Base-by-base conservation (phyloP, 176 grass and related monocot species). In the Carex cristatella region DNA sequence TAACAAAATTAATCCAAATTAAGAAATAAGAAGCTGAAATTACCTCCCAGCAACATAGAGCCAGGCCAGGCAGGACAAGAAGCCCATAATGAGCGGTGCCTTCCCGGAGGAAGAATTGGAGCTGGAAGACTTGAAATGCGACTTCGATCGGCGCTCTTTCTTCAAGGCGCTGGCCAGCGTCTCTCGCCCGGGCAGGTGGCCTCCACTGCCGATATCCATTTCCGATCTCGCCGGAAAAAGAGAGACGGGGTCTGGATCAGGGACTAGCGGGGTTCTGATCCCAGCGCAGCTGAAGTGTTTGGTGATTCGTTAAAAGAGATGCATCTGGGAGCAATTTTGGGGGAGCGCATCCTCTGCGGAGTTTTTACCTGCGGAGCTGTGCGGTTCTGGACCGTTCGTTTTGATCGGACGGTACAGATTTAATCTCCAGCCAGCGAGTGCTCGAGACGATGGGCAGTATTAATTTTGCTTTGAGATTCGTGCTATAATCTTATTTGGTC, bases 41-140 rank as follows among this genome's bases (percentile, higher is more conserved):
- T 75, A 95, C 91, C 93, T 83, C 49, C 96, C 96, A 42, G 96
- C 96, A 80, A 99, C 73, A 82, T 99, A 99, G 81, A 99, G 91
- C 93, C 96, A 99, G 35, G 96, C 96, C 60, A 99, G 90, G 85
- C 96, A 99, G 66, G 96, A 95, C 72, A 99, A 89, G 87, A 99
- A 99, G 30, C 84, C 90, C 96, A 99, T 92, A 78, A 99, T 79
- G 46, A 99, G 90, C 18, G 91, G 85, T 1, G 57, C 83, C 87
- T 82, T 92, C 31, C 88, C 87, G 16, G 88, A 88, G 42, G 88
- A 46, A 55, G 87, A 80, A 40, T 57, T 0, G 18, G 78, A 15
- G 4, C 59, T 1, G 31, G 81, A 19, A 8, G 87, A 72, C 35
- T 84, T 80, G 5, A 83, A 67, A 18, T 75, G 32, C 30, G 83